Base-by-base conservation (phyloP, 441 rosid genomes). In the Erodium chrysanthum region DNA sequence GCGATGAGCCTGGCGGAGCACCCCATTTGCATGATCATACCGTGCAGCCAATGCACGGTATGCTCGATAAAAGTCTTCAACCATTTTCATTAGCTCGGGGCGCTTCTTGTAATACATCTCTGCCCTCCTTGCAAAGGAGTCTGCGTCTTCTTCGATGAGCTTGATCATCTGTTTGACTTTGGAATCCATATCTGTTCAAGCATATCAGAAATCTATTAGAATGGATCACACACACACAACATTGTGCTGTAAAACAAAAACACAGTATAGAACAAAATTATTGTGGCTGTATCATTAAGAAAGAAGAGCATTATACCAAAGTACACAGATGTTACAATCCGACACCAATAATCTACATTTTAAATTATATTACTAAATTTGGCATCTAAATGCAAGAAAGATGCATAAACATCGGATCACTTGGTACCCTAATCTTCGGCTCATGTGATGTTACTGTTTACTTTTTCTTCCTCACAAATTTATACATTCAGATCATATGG, bases 131-230 rank as follows among this genome's bases (percentile, higher is more conserved):
- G 99, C 99, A 78, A 95, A 95, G 9, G 99, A 91, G 76, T 95
- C 99, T 54, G 97, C 99, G 82, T 95, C 99, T 81, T 92, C 96
- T 84, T 95, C 99, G 25, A 92, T 83, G 74, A 95, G 89, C 80
- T 86, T 95, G 80, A 95, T 92, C 99, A 95, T 95, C 64, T 87
- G 92, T 46, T 86, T 92, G 58, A 95, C 97, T 74, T 90, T 95
- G 68, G 79, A 76, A 76, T 95, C 97, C 98, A 95, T 95, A 81
- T 88, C 99, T 95, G 85, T 75, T 67, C 70, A 71, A 77, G 73
- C 75, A 76, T 25, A 67, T 68, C 11, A 78, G 31, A 62, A 68
- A 74, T 56, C 14, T 40, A 64, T 35, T 2, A 31, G 58, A 62
- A 48, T 48, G 23, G 67, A 14, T 27, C 67, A 29, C 27, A 61